Evolutionary conservation across 306 rosid genomes (phyloP).

Genomic region (Ammopiptanthus mongolicus): DNA sequence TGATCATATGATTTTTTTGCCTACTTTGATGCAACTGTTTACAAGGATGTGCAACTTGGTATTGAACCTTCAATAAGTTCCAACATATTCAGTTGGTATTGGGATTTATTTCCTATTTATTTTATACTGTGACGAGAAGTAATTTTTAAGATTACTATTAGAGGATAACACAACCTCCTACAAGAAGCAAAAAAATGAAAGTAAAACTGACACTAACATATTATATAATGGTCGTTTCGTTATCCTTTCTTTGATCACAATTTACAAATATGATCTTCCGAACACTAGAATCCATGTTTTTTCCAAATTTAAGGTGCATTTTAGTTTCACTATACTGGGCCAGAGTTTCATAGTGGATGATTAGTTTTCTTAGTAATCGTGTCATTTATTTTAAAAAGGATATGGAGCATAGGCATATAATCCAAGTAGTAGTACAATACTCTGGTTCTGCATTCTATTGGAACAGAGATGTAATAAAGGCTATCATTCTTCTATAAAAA

Average conservation of each 20-base stretch:
- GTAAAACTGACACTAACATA: no score
- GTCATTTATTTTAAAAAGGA: neutral
- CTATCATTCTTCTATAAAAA: neutral
- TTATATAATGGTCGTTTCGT: neutral
- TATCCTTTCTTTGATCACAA: constrained; percentile 1
- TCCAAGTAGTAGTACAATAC: neutral
- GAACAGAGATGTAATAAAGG: neutral
- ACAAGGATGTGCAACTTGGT: no score
- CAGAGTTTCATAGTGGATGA: constrained; percentile 78
- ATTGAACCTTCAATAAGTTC: no score
- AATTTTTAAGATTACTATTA: no score
- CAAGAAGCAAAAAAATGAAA: no score
- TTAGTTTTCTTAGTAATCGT: no score
- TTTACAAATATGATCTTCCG: constrained; percentile 3
- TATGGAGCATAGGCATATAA: neutral
- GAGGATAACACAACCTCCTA: no score
- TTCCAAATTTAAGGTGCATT: constrained; percentile 60
- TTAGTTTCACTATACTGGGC: constrained; percentile 73
- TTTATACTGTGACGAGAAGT: no score
- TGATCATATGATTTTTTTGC: no score
- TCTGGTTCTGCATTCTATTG: neutral
- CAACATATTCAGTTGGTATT: no score
- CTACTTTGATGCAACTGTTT: no score
- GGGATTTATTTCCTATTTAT: no score
- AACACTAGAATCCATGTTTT: constrained; percentile 2